Evolutionary conservation across 805 yeast species (phyloP).

Genomic region (Saturnispora ahearnii): DNA sequence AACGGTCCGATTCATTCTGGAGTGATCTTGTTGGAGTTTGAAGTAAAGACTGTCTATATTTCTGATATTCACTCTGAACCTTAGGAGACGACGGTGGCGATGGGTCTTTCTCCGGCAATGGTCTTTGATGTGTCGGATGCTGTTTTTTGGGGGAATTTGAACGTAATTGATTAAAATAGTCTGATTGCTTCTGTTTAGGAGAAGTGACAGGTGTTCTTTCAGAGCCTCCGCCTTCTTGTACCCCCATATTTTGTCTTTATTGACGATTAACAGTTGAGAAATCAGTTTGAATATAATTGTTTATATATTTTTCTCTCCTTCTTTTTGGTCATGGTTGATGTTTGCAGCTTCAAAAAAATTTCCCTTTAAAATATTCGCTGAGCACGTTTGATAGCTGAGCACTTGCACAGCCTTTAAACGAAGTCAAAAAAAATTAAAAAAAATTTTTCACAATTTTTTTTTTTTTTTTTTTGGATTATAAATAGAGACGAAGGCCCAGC

Average conservation of each 20-base stretch:
- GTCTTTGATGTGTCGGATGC: neutral
- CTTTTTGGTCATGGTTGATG: neutral
- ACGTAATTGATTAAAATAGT: neutral
- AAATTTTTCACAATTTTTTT: constrained; percentile 5
- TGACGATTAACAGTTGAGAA: neutral
- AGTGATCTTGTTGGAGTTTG: neutral
- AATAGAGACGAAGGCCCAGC: constrained; percentile 2
- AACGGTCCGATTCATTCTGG: neutral
- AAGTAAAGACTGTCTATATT: neutral
- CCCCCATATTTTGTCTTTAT: neutral
- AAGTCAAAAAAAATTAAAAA: neutral
- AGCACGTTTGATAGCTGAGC: neutral
- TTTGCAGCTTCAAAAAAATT: neutral
- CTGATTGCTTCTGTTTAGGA: neutral
- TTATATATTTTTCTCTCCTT: too few species aligned
- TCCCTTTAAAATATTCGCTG: neutral
- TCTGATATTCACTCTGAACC: neutral
- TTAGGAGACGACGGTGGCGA: neutral
- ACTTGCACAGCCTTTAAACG: neutral
- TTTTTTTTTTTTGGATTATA: neutral
- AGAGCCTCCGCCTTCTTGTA: neutral
- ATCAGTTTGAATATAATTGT: too few species aligned
- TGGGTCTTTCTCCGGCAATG: neutral
- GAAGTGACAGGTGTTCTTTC: too few species aligned
- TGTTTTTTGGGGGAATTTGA: neutral